phyloP scores from a whole-genome alignment of 352 stramenopile species.

The Peronosclerospora sorghi region DNA sequence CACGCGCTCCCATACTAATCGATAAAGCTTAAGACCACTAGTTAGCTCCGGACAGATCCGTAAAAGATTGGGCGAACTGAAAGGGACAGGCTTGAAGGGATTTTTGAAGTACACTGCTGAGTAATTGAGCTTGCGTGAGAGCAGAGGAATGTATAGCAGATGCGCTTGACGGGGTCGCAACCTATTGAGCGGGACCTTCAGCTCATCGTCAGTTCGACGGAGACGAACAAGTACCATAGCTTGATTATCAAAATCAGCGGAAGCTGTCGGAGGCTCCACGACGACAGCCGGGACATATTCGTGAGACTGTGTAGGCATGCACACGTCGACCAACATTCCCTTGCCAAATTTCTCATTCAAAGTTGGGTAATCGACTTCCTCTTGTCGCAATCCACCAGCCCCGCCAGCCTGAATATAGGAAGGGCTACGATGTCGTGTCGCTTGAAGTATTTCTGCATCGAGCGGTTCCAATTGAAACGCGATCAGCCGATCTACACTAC shows the following conservation, averaged over 20 bases:
- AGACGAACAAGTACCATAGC: constrained; percentile 49
- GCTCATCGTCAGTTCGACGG: constrained; percentile 56
- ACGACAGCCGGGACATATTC: constrained; percentile 63
- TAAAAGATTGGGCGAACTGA: constrained; percentile 79
- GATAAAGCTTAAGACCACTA: constrained; percentile 71
- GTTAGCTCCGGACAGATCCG: constrained; percentile 75
- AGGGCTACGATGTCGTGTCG: constrained; percentile 61
- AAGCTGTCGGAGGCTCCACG: constrained; percentile 25
- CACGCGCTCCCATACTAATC: constrained; percentile 72
- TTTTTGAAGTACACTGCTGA: constrained; percentile 86
- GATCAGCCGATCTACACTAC: constrained; percentile 78
- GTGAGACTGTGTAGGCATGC: constrained; percentile 51
- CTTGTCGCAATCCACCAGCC: constrained; percentile 14
- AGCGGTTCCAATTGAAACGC: constrained; percentile 78
- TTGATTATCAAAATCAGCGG: constrained; percentile 32
- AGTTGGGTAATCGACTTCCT: constrained; percentile 31
- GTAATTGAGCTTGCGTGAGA: constrained; percentile 82
- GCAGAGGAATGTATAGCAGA: constrained; percentile 66
- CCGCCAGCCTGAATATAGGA: constrained; percentile 45
- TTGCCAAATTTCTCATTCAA: constrained; percentile 56
- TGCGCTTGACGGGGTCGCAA: constrained; percentile 59
- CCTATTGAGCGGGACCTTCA: constrained; percentile 54
- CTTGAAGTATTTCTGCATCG: constrained; percentile 50
- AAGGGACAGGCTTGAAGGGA: constrained; percentile 76
- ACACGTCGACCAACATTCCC: constrained; percentile 61